A percentile compares a stretch with the other conserved stretches of the same genome.
phyloP scores from a whole-genome alignment of 805 yeast species.

The Yarrowia porcina region DNA sequence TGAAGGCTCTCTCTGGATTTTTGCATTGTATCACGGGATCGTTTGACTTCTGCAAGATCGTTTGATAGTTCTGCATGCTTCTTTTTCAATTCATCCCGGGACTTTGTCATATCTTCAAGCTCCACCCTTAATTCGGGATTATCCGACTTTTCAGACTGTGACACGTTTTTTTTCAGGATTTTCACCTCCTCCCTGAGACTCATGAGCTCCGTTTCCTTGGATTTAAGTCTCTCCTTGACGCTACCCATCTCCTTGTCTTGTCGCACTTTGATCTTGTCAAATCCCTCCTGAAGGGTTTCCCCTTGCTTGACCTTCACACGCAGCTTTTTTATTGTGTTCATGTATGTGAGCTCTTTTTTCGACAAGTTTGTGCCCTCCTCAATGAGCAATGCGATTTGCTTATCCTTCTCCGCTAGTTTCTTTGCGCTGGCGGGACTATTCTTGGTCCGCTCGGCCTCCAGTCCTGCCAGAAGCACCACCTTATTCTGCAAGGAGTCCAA shows the following conservation, averaged over 20 bases:
- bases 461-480: conserved; percentile 37
- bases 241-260: conserved; percentile 44
- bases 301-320: conserved; percentile 48
- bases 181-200: conserved; percentile 31
- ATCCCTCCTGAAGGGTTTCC: conserved; percentile 35
- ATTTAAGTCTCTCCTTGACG: conserved; percentile 36
- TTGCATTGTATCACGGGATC: neutral
- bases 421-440: conserved; percentile 29
- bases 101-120: conserved; percentile 36
- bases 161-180: conserved; percentile 28
- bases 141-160: conserved; percentile 27
- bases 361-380: conserved; percentile 76
- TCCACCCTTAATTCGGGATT: conserved; percentile 36
- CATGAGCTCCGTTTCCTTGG: conserved; percentile 33
- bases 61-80: conserved; percentile 26
- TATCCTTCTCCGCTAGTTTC: conserved; percentile 51
- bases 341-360: conserved; percentile 63
- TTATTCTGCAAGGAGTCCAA: conserved; percentile 34
- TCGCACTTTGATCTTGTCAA: conserved; percentile 35
- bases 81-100: conserved; percentile 34
- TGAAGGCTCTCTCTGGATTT: neutral
- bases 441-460: conserved; percentile 32
- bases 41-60: conserved; percentile 31
- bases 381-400: conserved; percentile 59
- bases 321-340: conserved; percentile 62